Base-by-base conservation (phyloP, 345 rosid genomes). In the Turnera subulata region DNA sequence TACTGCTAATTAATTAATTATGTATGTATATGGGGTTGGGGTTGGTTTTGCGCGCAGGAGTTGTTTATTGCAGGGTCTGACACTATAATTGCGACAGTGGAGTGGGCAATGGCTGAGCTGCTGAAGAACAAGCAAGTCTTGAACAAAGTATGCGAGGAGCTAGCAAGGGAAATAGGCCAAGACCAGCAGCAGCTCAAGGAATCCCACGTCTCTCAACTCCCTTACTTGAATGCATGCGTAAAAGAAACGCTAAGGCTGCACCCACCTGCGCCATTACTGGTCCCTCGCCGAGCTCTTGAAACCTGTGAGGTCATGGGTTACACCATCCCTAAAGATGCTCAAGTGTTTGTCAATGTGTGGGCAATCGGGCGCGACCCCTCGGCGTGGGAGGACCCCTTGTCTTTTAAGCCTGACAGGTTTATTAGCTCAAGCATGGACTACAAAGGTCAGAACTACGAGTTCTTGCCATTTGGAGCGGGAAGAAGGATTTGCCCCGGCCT, bases 391-490 rank as follows among this genome's bases (percentile, higher is more conserved):
- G 56, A 66, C 23, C n/a, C n/a, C n/a, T n/a, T n/a, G n/a, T n/a
- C n/a, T n/a, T n/a, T n/a, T n/a, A n/a, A n/a, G n/a, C n/a, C 61
- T 68, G 1, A 47, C 42, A 53, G 20, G 42, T 7, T 72, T 61
- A 6, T 46, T 47, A 15, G 72, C 76, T 16, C 72, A 72, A 52
- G 47, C 65, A 53, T 66, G 45, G 68, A 66, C 49, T 66, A 22
- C 56, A 72, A 65, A 38, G 76, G 76, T 1, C 51, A 29, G 8
- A 24, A 66, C n/a, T 72, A 61, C 21, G 65, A 66, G 52, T 66
- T 11, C 47, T 37, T 72, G 50, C 76, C 79, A 10, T 79, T 79
- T 68, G 79, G 84, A 13, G 66, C 64, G 33, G 84, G 84, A 1
- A 25, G 81, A 56, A 71, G 63, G 37, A 53, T 67, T 1, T 67